These are phyloP conservation scores for Lentithecium fluviatile DNA, from an alignment of 495 filamentous ascomycete genomes.

Conservation along the genomic window DNA sequence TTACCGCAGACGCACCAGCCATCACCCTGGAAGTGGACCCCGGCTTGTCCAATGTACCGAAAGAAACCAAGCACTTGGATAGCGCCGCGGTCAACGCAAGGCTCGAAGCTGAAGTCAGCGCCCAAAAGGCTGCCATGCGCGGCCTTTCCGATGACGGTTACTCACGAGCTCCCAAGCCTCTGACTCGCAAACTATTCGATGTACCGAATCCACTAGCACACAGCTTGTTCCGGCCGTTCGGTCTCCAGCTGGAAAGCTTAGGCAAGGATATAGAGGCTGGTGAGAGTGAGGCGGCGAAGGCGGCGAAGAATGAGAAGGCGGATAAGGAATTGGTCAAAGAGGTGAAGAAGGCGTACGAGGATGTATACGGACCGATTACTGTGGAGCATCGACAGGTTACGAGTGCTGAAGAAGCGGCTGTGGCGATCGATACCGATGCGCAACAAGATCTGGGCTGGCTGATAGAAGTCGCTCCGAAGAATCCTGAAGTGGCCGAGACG, in stretches of 20 bases:
- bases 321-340: conserved; percentile 14
- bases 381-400: conserved; percentile 16
- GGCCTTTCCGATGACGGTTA: conserved; percentile 29
- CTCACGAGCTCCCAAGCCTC: conserved; percentile 2
- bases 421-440: not conserved
- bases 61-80: not conserved
- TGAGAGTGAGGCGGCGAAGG: not conserved
- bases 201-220: conserved; percentile 14
- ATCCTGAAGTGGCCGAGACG: not conserved
- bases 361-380: conserved; percentile 23
- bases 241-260: conserved; percentile 8
- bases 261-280: conserved; percentile 3
- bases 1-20: not conserved
- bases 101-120: conserved; percentile 8
- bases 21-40: not conserved
- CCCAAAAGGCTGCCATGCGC: conserved; percentile 26
- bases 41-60: not conserved
- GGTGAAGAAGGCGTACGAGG: conserved; percentile 14
- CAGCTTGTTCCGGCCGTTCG: conserved; percentile 25
- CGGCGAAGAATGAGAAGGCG: not conserved
- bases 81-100: not conserved
- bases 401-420: not conserved
- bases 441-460: not conserved
- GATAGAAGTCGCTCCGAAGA: not conserved
- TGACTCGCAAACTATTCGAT: not conserved